Conservation (phyloP, 148 eudicot species). For the Arctostaphylos glauca region DNA sequence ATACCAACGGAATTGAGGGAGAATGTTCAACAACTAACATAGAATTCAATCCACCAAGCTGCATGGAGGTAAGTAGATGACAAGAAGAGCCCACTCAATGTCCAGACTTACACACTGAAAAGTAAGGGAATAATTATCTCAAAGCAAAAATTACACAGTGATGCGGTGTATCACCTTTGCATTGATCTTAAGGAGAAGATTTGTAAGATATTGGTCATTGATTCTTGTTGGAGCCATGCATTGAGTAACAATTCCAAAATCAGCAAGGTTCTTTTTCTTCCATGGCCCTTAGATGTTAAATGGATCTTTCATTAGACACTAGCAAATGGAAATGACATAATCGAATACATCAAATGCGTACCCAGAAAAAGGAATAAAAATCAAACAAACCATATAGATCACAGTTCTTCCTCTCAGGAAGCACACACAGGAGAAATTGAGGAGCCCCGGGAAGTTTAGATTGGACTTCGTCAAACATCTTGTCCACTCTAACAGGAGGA, state of each 20-base stretch:
- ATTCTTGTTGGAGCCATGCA: slow-evolving; percentile 79
- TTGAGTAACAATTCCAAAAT: slow-evolving; percentile 81
- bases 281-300: slow-evolving; percentile 65
- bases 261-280: slow-evolving; percentile 78
- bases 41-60: slow-evolving; percentile 82
- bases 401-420: slow-evolving; percentile 90
- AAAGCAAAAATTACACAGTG: neutral
- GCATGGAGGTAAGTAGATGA: slow-evolving; percentile 17
- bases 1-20: slow-evolving; percentile 61
- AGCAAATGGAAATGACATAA: neutral
- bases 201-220: slow-evolving; percentile 87
- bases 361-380: neutral
- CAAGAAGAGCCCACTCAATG: neutral
- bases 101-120: neutral
- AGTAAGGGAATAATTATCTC: neutral
- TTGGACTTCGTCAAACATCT: slow-evolving; percentile 76
- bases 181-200: slow-evolving; percentile 79
- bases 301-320: neutral
- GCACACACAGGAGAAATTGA: slow-evolving; percentile 75
- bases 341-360: neutral
- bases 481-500: slow-evolving; percentile 79
- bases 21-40: slow-evolving; percentile 49
- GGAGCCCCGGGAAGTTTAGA: slow-evolving; percentile 88
- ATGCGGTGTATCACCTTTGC: slow-evolving; percentile 57
- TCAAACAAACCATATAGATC: slow-evolving; percentile 64